These are phyloP conservation scores for Entoloma clypeatum DNA, from an alignment of 1,284 basidiomycete species.

Conservation along the genomic window DNA sequence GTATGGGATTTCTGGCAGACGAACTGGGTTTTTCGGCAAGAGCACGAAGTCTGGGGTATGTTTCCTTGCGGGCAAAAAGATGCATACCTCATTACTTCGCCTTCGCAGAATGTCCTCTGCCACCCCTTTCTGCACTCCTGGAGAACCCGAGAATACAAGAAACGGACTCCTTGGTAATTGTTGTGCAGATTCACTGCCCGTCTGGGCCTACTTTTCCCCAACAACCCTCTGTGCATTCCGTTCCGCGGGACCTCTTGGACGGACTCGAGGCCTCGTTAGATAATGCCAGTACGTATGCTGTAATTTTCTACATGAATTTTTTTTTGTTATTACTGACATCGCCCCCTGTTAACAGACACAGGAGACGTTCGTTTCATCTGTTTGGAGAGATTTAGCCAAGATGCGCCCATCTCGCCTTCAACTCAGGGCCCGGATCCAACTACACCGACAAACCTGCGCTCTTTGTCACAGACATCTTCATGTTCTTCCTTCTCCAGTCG, in stretches of 20 bases:
- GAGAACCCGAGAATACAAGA: conserved; percentile 54
- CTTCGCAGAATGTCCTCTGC: conserved; percentile 57
- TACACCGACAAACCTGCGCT: conserved; percentile 23
- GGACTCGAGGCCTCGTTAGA: conserved; percentile 61
- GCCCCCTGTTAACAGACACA: conserved; percentile 37
- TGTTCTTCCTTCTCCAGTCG: conserved; percentile 39
- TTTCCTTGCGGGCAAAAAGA: conserved; percentile 2
- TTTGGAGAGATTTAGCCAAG: conserved; percentile 50
- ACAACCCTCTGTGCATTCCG: conserved; percentile 61
- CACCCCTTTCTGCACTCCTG: conserved; percentile 57
- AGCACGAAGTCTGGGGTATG: conserved; percentile 70
- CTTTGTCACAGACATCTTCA: conserved; percentile 38
- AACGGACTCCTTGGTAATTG: conserved; percentile 65
- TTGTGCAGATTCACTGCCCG: conserved; percentile 68
- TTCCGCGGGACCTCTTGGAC: conserved; percentile 58
- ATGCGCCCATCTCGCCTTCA: conserved; percentile 30
- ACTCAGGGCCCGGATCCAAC: conserved; percentile 20
- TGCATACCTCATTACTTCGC: conserved; percentile 3
- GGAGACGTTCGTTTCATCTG: conserved; percentile 62
- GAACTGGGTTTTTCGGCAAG: conserved; percentile 62
- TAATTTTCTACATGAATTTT: not conserved
- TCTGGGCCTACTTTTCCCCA: conserved; percentile 62
- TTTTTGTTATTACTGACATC: not conserved
- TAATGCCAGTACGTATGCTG: conserved; percentile 51
- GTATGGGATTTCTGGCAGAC: conserved; percentile 67